Percentiles rank a stretch among this genome's conserved stretches.
Evolutionary conservation across 495 filamentous ascomycete species (phyloP).

Genomic region (Talaromyces thailandensis): DNA sequence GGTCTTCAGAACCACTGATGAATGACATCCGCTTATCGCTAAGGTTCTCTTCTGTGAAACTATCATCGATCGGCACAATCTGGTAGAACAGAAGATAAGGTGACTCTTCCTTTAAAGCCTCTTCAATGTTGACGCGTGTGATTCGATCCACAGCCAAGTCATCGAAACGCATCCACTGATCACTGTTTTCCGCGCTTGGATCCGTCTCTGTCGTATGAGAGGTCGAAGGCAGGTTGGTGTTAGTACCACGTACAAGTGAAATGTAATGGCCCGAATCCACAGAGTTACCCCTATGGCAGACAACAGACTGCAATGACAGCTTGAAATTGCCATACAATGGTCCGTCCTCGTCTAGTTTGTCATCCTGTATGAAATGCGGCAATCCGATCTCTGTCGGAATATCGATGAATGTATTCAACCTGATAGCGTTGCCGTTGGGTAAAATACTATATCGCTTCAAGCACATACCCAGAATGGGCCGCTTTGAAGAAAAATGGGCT

Average conservation of each 20-base stretch:
- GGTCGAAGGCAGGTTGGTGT: constrained; percentile 34
- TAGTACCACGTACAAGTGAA: constrained; percentile 61
- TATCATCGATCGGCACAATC: constrained; percentile 73
- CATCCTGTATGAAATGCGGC: constrained; percentile 83
- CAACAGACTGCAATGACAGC: constrained; percentile 75
- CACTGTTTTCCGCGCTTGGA: constrained; percentile 40
- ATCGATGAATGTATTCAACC: constrained; percentile 75
- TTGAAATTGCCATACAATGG: constrained; percentile 77
- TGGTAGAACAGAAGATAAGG: constrained; percentile 96
- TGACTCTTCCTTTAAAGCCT: constrained; percentile 70
- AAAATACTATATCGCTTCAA: constrained; percentile 82
- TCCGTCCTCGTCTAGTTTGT: constrained; percentile 53
- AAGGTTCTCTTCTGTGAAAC: constrained; percentile 37
- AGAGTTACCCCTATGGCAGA: constrained; percentile 84
- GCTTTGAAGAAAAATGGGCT: constrained; percentile 60
- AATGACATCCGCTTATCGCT: constrained; percentile 49
- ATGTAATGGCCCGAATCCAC: constrained; percentile 92
- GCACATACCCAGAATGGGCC: constrained; percentile 84
- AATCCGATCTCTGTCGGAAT: constrained; percentile 83
- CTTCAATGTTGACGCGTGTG: constrained; percentile 64
- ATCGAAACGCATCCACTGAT: constrained; percentile 84
- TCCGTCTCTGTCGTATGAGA: constrained; percentile 40
- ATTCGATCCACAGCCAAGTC: constrained; percentile 70
- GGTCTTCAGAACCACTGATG: constrained; percentile 33
- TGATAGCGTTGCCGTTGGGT: constrained; percentile 53